These are phyloP conservation scores for Neurospora terricola DNA, from an alignment of 495 filamentous ascomycete species.

Conservation along the genomic window DNA sequence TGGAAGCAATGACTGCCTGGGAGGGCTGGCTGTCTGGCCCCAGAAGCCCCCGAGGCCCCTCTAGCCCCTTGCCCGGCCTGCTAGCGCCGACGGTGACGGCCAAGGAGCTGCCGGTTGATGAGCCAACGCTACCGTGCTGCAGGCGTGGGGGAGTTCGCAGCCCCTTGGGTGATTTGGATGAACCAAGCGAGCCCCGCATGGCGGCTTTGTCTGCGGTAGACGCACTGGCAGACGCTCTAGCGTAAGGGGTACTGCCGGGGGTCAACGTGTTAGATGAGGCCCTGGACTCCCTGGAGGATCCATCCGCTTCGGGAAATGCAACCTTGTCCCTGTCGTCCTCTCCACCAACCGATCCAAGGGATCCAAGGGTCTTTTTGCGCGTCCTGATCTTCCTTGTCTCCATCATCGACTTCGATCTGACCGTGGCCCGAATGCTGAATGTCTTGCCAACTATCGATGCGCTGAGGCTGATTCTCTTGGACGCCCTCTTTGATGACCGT, in stretches of 20 bases:
- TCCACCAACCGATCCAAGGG: background rate
- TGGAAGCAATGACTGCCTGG: background rate
- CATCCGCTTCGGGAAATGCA: slow-evolving; percentile 8
- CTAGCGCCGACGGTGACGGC: background rate
- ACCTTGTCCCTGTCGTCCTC: slow-evolving; percentile 11
- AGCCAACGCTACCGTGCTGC: background rate
- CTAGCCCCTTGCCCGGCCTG: background rate
- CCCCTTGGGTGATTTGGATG: slow-evolving; percentile 14
- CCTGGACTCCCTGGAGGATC: slow-evolving; percentile 1
- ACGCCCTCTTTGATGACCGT: background rate
- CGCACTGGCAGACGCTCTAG: background rate
- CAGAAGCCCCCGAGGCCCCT: background rate
- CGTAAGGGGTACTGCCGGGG: background rate
- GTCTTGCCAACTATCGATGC: slow-evolving; percentile 21
- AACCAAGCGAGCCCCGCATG: slow-evolving; percentile 13
- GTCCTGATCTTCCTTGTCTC: slow-evolving; percentile 9
- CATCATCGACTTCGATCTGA: slow-evolving; percentile 9
- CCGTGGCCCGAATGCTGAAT: slow-evolving; percentile 28
- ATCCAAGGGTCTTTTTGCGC: slow-evolving; percentile 24
- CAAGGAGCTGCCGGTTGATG: background rate
- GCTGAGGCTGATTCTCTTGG: background rate
- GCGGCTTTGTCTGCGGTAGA: background rate
- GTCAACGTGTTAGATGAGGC: background rate
- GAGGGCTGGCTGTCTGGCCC: background rate
- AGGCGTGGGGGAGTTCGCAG: slow-evolving; percentile 18